Evolutionary conservation across 768 basidiomycete genomes (phyloP).

Genomic region (Udeniomyces megalosporus): DNA sequence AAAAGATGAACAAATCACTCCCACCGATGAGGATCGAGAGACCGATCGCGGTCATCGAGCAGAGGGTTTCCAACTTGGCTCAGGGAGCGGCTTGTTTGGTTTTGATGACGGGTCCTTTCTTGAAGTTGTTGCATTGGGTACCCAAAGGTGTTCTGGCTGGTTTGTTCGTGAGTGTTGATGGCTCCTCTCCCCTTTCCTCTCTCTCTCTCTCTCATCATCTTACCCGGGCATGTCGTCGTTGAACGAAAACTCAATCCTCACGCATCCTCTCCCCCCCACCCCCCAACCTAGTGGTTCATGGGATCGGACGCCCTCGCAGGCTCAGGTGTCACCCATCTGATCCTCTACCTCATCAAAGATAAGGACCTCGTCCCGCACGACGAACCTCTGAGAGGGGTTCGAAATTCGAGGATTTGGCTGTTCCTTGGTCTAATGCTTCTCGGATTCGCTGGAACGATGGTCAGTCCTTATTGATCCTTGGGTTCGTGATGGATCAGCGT

Average conservation of each 20-base stretch:
- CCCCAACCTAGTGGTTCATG: slow-evolving; percentile 57
- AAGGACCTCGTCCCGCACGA: slow-evolving; percentile 39
- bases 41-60: slow-evolving; percentile 60
- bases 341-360: slow-evolving; percentile 66
- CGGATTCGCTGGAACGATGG: slow-evolving; percentile 74
- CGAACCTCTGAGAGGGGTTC: slow-evolving; percentile 61
- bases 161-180: slow-evolving; percentile 48
- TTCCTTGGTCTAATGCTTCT: slow-evolving; percentile 61
- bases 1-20: no score
- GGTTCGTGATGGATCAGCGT: no score
- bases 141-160: slow-evolving; percentile 63
- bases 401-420: slow-evolving; percentile 52
- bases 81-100: slow-evolving; percentile 52
- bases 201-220: not conserved
- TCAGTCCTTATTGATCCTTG: not conserved
- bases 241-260: no score
- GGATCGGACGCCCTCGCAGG: slow-evolving; percentile 61
- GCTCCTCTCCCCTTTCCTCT: not conserved
- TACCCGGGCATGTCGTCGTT: not conserved
- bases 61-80: slow-evolving; percentile 77
- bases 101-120: slow-evolving; percentile 62
- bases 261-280: not conserved
- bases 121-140: slow-evolving; percentile 49
- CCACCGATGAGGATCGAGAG: slow-evolving; percentile 20
- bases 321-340: slow-evolving; percentile 67